A percentile compares a stretch with the other conserved stretches of the same genome.
These are phyloP conservation scores for Phlyctochytrium planicorne DNA, from an alignment of 192 early-diverging fungal genomes.

Conservation along the genomic window DNA sequence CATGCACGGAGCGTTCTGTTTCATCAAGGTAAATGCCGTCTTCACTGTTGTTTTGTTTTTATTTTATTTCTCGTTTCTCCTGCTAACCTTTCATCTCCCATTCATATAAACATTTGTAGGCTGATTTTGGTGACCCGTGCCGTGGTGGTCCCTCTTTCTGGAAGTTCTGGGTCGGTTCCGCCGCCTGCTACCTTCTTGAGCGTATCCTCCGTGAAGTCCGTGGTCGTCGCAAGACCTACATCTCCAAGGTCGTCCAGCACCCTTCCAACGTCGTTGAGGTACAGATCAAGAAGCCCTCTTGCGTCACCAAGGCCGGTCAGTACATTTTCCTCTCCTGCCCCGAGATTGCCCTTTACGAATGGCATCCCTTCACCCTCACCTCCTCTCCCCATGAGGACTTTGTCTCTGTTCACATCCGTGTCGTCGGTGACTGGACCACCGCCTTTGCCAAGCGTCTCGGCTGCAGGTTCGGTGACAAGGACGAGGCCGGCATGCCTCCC, in stretches of 20 bases:
- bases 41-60: neutral
- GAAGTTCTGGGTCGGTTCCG: constrained; percentile 76
- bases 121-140: constrained; percentile 51
- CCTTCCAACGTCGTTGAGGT: constrained; percentile 81
- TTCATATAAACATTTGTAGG: too few species aligned
- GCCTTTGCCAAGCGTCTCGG: constrained; percentile 69
- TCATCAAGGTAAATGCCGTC: constrained; percentile 72
- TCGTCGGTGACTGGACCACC: constrained; percentile 74
- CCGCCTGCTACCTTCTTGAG: constrained; percentile 69
- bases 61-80: constrained; percentile 6
- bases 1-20: constrained; percentile 82
- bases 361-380: constrained; percentile 85
- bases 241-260: constrained; percentile 81
- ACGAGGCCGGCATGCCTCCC: constrained; percentile 33
- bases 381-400: constrained; percentile 79
- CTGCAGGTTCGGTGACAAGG: constrained; percentile 57
- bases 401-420: constrained; percentile 72
- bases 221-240: constrained; percentile 62
- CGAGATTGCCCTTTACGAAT: constrained; percentile 68
- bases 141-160: constrained; percentile 72
- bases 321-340: constrained; percentile 79
- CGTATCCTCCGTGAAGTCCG: constrained; percentile 71
- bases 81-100: too few species aligned
- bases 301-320: constrained; percentile 67
- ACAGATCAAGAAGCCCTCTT: constrained; percentile 68